Evolutionary conservation across 257 asterid genomes (phyloP).

Genomic region (Cruciata laevipes): DNA sequence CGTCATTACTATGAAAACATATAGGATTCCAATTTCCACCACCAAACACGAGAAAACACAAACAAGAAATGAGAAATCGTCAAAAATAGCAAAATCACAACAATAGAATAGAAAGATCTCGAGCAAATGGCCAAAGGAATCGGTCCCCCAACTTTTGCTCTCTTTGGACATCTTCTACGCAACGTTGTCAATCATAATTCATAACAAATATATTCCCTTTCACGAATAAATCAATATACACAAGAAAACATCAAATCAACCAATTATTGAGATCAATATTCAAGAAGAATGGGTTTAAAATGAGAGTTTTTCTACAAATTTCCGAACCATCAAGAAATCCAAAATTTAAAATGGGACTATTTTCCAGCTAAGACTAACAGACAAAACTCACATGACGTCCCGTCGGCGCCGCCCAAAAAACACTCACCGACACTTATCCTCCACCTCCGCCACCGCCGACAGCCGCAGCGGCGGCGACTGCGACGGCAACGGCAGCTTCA

Average conservation of each 20-base stretch:
- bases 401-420: neutral
- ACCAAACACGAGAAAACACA: too few relatives aligned
- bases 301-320: neutral
- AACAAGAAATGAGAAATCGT: neutral
- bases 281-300: neutral
- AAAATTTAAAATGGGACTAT: too few relatives aligned
- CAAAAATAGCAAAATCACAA: neutral
- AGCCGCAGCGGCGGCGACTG: neutral
- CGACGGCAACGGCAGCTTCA: neutral
- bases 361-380: neutral
- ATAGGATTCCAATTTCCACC: too few relatives aligned
- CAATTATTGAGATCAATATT: neutral
- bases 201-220: neutral
- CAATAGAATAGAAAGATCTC: neutral
- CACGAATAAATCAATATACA: neutral
- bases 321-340: neutral
- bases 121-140: constrained; percentile 25
- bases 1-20: too few relatives aligned
- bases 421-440: neutral
- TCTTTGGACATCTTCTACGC: constrained; percentile 28
- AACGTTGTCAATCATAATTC: constrained; percentile 16
- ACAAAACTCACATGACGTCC: neutral
- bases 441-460: neutral
- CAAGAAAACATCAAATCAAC: neutral
- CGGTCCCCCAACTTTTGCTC: constrained; percentile 18